phyloP scores from a whole-genome alignment of 2,329 filamentous ascomycete species.

The Fusarium protoensiforme region DNA sequence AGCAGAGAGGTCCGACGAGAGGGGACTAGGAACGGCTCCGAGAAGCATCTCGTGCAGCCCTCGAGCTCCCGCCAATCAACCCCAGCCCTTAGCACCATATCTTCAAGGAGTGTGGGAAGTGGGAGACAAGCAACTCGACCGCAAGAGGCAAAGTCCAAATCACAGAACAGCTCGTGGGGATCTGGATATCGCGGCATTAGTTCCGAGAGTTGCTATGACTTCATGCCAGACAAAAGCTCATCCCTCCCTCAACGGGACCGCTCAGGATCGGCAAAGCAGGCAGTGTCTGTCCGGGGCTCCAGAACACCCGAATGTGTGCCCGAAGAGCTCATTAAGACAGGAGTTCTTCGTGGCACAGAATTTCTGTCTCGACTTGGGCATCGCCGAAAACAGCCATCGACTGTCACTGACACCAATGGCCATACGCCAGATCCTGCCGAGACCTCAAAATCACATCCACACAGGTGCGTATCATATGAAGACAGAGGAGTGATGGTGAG shows the following conservation, averaged over 20 bases:
- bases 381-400: background rate
- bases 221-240: background rate
- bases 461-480: conserved; percentile 11
- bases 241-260: background rate
- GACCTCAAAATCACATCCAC: background rate
- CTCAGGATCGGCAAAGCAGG: background rate
- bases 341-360: conserved; percentile 31
- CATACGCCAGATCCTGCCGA: background rate
- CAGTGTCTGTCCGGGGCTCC: background rate
- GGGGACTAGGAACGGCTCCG: background rate
- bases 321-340: conserved; percentile 28
- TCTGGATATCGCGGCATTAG: background rate
- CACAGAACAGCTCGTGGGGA: too few relatives aligned
- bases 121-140: background rate
- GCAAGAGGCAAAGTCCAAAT: background rate
- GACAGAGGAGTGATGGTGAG: conserved; percentile 37
- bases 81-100: background rate
- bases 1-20: background rate
- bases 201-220: background rate
- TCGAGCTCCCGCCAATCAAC: background rate
- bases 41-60: background rate
- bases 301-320: conserved; percentile 5
- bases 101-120: background rate
- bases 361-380: background rate
- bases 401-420: background rate